Evolutionary conservation across 768 basidiomycete genomes (phyloP), one percentile per base, ranked within the genome.

Genomic region (Boletus insuetus): DNA sequence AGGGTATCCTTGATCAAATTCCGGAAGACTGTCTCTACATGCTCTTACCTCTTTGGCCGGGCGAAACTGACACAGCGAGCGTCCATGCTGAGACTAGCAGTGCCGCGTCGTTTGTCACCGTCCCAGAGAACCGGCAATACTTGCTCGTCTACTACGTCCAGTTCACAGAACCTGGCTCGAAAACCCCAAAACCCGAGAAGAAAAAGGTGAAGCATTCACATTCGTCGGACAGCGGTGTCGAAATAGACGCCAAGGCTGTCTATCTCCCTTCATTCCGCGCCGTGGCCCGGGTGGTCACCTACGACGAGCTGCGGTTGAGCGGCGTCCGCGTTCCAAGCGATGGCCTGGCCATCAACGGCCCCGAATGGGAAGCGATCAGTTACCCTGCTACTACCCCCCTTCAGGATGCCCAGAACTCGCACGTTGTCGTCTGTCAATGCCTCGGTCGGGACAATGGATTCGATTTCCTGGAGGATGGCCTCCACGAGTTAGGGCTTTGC

Each of bases 21-120:
- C 86, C 86, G 0, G 70, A 79, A 6, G 88, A 91, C 14, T 82
- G 82, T 22, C 74, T 91, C 49, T 90, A 86, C 67, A 92, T 93
- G 91, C 78, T 91, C 24, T 75, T 93, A 17, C 91, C 91, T 16
- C 76, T 93, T n/a, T 93, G 90, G 89, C 83, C 86, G 10, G 81
- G 85, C 17, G 86, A 88, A 60, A 88, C 82, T 1, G 88, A 89
- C 67, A 64, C 79, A 72, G 75, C 43, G 58, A 65, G 45, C 55
- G 55, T 54, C 65, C 65, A 45, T 9, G 13, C 53, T 14, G 64
- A 66, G 14, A 55, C 55, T 11, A 64, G 59, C 47, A 61, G 61
- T 64, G 43, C 67, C 5, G 61, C 71, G 32, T 75, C 79, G 13
- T 43, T 67, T 26, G 71, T 82, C 37, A 77, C 80, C 2, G 66